A percentile compares a stretch with the other conserved stretches of the same genome.
Conservation (phyloP, 495 filamentous ascomycete species). For the Xylaria longipes region DNA sequence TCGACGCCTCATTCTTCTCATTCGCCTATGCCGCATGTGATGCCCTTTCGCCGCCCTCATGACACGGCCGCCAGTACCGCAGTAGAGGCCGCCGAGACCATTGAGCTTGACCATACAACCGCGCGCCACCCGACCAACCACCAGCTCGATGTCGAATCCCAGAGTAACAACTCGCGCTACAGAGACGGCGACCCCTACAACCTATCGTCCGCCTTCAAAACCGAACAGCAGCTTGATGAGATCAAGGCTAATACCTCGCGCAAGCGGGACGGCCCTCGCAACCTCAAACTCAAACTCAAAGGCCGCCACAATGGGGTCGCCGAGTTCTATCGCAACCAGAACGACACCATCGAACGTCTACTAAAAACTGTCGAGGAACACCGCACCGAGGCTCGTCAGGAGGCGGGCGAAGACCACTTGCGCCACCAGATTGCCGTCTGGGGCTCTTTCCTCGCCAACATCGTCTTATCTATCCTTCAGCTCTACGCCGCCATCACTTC, state of each 20-base stretch:
- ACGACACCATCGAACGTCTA: constrained; percentile 89
- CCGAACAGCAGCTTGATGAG: constrained; percentile 73
- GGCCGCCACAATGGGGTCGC: constrained; percentile 66
- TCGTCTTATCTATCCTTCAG: constrained; percentile 78
- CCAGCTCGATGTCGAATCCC: constrained; percentile 68
- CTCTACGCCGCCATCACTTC: constrained; percentile 88
- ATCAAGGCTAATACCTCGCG: constrained; percentile 85
- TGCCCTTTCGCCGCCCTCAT: constrained; percentile 43
- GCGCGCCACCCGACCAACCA: constrained; percentile 47
- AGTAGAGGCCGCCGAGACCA: constrained; percentile 52
- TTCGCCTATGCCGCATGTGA: constrained; percentile 33
- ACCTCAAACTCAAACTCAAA: constrained; percentile 37
- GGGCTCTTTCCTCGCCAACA: constrained; percentile 87
- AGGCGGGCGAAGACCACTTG: constrained; percentile 79
- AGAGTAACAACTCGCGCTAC: constrained; percentile 53
- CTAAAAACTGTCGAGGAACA: constrained; percentile 95
- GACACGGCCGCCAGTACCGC: constrained; percentile 50
- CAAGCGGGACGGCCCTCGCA: constrained; percentile 63
- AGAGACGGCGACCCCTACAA: constrained; percentile 78
- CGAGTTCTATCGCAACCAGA: constrained; percentile 89
- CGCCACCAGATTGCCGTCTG: constrained; percentile 89
- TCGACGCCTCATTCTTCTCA: constrained; percentile 30
- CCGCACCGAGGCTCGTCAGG: constrained; percentile 75
- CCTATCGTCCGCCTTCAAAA: constrained; percentile 80
- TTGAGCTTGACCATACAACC: constrained; percentile 42